Evolutionary conservation across 345 rosid genomes (phyloP), one percentile per base, ranked within the genome.

Genomic region (Hypericum androsaemum): DNA sequence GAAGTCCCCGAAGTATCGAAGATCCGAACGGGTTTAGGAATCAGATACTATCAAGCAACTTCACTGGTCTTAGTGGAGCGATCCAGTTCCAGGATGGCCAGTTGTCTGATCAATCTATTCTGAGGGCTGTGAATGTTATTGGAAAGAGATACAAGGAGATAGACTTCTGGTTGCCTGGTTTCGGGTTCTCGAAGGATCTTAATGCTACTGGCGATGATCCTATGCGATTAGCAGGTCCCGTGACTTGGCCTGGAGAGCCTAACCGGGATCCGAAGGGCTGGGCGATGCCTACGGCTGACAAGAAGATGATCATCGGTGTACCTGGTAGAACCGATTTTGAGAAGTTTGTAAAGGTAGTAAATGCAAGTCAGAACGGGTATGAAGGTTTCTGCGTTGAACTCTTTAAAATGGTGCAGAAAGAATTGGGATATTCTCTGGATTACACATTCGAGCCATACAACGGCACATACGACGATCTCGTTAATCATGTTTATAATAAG

Each of bases 181-280:
- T 37, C 0, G 77, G 77, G 0, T 67, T 67, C 58, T 54, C 69
- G 0, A 11, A 57, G 14, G 49, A 50, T 10, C 17, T 28, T 7
- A 4, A 6, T 41, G 38, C 13, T 47, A 43, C 6, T 6, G 9
- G 43, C 22, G 43, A 9, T 39, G 0, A 32, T 10, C 53, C 64
- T 0, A 67, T 72, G 73, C 47, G 52, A 5, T 13, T 46, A 16
- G 32, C 64, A 22, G 61, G 64, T 10, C 61, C 39, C 0, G 55
- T 72, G 8, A 9, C 53, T 43, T 64, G 70, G 72, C 77, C 77
- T 9, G 69, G 76, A 14, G 41, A 16, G 6, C 52, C 63, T 37
- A 4, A 2, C 36, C 7, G 7, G 3, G 40, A 46, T 4, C 76
- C 76, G 5, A 58, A 32, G 59, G 71, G 75, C 15, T 62, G 71